phyloP scores from a whole-genome alignment of 1,139 yeast genomes.

The Taphrina pruni region DNA sequence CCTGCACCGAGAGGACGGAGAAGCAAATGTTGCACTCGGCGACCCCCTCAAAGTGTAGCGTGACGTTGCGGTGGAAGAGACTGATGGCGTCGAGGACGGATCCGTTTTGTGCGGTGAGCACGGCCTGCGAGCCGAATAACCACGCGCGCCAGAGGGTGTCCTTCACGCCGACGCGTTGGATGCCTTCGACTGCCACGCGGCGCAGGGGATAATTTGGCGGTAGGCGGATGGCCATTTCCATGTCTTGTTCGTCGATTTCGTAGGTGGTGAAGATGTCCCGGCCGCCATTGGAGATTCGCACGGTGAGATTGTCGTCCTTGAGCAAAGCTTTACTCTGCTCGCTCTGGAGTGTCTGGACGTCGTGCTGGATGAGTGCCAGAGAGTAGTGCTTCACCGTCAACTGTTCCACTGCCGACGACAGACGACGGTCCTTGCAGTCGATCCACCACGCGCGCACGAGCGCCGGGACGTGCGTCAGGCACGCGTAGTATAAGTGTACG shows the following conservation, averaged over 20 bases:
- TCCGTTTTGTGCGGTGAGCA: conserved; percentile 73
- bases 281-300: conserved; percentile 66
- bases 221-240: conserved; percentile 76
- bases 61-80: conserved; percentile 78
- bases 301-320: conserved; percentile 60
- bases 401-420: conserved; percentile 64
- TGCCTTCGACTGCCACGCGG: conserved; percentile 75
- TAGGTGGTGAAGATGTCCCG: conserved; percentile 77
- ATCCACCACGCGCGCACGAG: conserved; percentile 74
- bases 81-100: conserved; percentile 82
- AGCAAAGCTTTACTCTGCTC: conserved; percentile 48
- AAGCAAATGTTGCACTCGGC: conserved; percentile 98
- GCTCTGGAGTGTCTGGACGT: conserved; percentile 62
- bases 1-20: conserved; percentile 69
- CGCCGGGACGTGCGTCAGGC: conserved; percentile 69
- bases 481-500: conserved; percentile 63
- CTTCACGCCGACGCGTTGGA: conserved; percentile 82
- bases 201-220: conserved; percentile 78
- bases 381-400: conserved; percentile 69
- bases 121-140: conserved; percentile 87
- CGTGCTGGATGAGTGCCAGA: conserved; percentile 65
- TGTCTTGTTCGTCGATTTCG: conserved; percentile 82
- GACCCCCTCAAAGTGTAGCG: conserved; percentile 80
- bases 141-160: conserved; percentile 96
- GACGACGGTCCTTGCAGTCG: conserved; percentile 63